Conservation (phyloP, 176 grass and related monocot species). For the Bothriochloa decipiens region DNA sequence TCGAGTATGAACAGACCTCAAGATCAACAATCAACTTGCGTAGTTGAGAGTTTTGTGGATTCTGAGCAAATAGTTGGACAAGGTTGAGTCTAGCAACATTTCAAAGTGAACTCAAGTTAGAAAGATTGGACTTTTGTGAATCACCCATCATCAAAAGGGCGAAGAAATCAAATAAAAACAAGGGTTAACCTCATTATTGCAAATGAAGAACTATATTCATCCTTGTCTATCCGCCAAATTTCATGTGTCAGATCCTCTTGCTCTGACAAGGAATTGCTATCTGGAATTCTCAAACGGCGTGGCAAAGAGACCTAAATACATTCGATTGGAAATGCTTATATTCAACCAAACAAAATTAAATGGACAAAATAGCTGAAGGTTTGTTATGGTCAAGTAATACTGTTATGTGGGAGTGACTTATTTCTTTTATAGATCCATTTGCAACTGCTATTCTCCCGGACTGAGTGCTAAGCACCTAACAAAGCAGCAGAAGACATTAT, state of each 20-base stretch:
- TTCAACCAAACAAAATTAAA: constrained; percentile 37
- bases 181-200: constrained; percentile 74
- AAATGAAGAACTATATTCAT: constrained; percentile 87
- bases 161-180: constrained; percentile 38
- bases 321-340: constrained; percentile 40
- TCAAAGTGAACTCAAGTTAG: constrained; percentile 38
- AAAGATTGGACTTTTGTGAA: constrained; percentile 26
- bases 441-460: constrained; percentile 78
- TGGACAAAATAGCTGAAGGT: constrained; percentile 25
- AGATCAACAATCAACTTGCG: constrained; percentile 87
- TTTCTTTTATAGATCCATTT: constrained; percentile 79
- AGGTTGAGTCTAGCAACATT: constrained; percentile 70
- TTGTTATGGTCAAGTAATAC: constrained; percentile 49
- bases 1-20: constrained; percentile 55
- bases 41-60: constrained; percentile 57
- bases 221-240: constrained; percentile 91
- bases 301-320: constrained; percentile 77
- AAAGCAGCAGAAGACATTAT: background rate
- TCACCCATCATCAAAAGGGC: background rate
- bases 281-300: constrained; percentile 74
- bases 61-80: constrained; percentile 78
- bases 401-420: constrained; percentile 65
- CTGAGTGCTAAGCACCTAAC: constrained; percentile 90
- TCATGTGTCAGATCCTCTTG: constrained; percentile 54
- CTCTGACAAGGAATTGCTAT: constrained; percentile 60